Percentiles rank a stretch among this genome's conserved stretches.
Conservation (phyloP, 2,329 filamentous ascomycete species). For the Alternaria panax region DNA sequence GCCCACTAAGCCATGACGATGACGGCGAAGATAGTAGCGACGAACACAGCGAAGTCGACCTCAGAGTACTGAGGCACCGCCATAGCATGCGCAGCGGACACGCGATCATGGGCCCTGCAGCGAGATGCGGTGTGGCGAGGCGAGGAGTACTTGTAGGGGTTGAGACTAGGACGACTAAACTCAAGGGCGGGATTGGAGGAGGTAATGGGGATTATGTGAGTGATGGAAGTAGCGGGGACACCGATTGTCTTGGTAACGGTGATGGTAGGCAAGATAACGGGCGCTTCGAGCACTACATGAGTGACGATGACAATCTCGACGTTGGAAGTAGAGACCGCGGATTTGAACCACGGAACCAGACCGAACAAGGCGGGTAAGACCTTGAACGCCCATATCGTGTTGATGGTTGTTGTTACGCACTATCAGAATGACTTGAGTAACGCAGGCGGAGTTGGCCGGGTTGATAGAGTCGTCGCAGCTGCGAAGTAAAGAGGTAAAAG, state of each 20-base stretch:
- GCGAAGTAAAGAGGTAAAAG: background rate
- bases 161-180: background rate
- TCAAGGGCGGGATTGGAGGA: background rate
- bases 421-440: background rate
- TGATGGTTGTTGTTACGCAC: background rate
- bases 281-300: background rate
- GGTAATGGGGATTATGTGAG: background rate
- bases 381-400: conserved; percentile 6
- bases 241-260: conserved; percentile 12
- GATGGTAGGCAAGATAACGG: conserved; percentile 5
- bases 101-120: background rate
- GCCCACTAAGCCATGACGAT: background rate
- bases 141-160: background rate
- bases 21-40: background rate
- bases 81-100: background rate
- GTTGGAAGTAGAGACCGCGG: background rate
- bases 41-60: background rate
- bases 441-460: background rate
- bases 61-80: background rate
- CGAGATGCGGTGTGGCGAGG: background rate
- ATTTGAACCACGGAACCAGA: background rate
- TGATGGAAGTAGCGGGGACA: conserved; percentile 8
- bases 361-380: conserved; percentile 3
- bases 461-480: background rate
- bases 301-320: conserved; percentile 3